A percentile compares a stretch with the other conserved stretches of the same genome.
phyloP scores from a whole-genome alignment of 371 early-diverging fungal species.

The Circinella umbellata region DNA sequence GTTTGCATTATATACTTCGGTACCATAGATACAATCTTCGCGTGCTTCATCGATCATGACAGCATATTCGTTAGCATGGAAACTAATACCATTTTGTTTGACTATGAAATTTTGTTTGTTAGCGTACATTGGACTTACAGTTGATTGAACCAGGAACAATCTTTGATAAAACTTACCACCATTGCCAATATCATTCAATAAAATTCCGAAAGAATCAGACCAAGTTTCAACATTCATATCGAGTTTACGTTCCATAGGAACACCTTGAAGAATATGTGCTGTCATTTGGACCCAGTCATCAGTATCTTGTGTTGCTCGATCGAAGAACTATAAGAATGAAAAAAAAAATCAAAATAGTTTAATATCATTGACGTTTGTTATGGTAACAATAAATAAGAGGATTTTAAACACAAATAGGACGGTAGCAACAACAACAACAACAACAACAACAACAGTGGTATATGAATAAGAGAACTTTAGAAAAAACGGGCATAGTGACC shows the following conservation, averaged over 20 bases:
- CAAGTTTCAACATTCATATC: constrained; percentile 16
- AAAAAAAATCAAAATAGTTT: neutral
- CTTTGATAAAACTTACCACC: constrained; percentile 14
- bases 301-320: constrained; percentile 13
- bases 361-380: neutral
- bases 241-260: constrained; percentile 1
- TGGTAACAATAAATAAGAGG: too few relatives aligned
- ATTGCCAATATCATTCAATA: constrained; percentile 7
- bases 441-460: too few relatives aligned
- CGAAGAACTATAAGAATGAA: constrained; percentile 10
- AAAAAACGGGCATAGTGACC: too few relatives aligned
- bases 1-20: constrained; percentile 13
- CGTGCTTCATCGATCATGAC: constrained; percentile 14
- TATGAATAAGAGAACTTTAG: too few relatives aligned
- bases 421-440: too few relatives aligned
- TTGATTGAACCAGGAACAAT: neutral
- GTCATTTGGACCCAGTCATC: constrained; percentile 21
- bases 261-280: constrained; percentile 14
- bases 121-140: neutral
- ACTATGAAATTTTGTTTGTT: constrained; percentile 12
- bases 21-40: constrained; percentile 10
- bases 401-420: too few relatives aligned
- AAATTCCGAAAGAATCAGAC: constrained; percentile 8
- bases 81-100: constrained; percentile 21
- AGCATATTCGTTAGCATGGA: constrained; percentile 22